Percentiles rank a stretch among this genome's conserved stretches.
Evolutionary conservation across 805 yeast species (phyloP).

Genomic region (Metschnikowia similis): DNA sequence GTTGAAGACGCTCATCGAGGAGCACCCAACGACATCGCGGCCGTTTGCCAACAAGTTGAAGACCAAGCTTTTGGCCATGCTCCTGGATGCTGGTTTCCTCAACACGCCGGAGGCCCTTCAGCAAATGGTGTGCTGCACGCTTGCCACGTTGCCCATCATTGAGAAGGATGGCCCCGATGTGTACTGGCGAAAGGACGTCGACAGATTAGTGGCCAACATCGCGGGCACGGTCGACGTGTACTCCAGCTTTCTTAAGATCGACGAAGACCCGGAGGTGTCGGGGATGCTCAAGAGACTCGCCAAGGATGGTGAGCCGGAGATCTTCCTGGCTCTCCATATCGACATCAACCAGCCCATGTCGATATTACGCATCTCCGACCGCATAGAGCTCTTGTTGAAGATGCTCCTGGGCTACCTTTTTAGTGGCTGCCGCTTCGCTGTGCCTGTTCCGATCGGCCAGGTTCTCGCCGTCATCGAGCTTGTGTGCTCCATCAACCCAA

Average conservation of each 20-base stretch:
- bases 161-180: constrained; percentile 50
- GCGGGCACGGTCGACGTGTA: constrained; percentile 55
- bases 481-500: constrained; percentile 50
- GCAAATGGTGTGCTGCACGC: constrained; percentile 41
- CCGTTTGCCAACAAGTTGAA: constrained; percentile 69
- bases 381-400: constrained; percentile 45
- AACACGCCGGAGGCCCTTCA: constrained; percentile 40
- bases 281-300: constrained; percentile 35
- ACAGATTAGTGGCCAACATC: constrained; percentile 47
- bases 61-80: constrained; percentile 34
- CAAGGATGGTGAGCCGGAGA: constrained; percentile 13
- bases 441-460: constrained; percentile 61
- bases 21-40: constrained; percentile 75
- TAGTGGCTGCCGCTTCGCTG: constrained; percentile 51
- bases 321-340: constrained; percentile 48
- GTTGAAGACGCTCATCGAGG: constrained; percentile 38
- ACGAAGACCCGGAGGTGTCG: constrained; percentile 49
- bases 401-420: constrained; percentile 37
- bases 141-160: constrained; percentile 53
- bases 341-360: constrained; percentile 57
- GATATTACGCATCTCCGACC: constrained; percentile 46
- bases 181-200: constrained; percentile 44
- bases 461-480: constrained; percentile 51
- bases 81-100: constrained; percentile 31
- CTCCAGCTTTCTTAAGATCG: constrained; percentile 53